Conservation (phyloP, 2,329 filamentous ascomycete genomes). For the Esteya vermicola region DNA sequence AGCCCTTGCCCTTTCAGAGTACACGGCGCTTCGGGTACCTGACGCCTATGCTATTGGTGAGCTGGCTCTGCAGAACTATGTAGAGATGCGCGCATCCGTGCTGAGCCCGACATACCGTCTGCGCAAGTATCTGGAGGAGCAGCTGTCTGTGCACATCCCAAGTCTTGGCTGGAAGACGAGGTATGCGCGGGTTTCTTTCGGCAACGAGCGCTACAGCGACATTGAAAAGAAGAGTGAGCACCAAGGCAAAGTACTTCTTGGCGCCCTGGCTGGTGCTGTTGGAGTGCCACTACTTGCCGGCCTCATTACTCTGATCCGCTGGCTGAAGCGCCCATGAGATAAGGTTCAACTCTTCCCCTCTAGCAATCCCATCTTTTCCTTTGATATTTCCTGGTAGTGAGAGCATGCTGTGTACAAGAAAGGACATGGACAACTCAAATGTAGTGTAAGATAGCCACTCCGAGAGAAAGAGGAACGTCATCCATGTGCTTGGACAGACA, state of each 20-base stretch:
- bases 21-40: constrained; percentile 56
- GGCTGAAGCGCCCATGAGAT: neutral
- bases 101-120: constrained; percentile 62
- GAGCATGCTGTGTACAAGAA: no score
- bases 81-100: constrained; percentile 84
- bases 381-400: no score
- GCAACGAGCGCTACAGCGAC: constrained; percentile 80
- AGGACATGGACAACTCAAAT: no score
- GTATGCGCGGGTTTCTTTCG: constrained; percentile 85
- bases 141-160: constrained; percentile 61
- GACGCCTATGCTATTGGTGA: constrained; percentile 89
- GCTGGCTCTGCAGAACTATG: constrained; percentile 78
- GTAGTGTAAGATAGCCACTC: no score
- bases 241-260: constrained; percentile 49
- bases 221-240: constrained; percentile 55
- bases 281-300: constrained; percentile 13
- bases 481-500: no score
- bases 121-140: constrained; percentile 79
- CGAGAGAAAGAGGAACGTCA: no score
- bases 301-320: constrained; percentile 7
- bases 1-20: constrained; percentile 59
- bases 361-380: no score
- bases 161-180: constrained; percentile 78
- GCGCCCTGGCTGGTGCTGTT: constrained; percentile 21
- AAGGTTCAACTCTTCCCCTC: no score